Base-by-base conservation (phyloP, 1,284 basidiomycete species). In the Laetiporus sulphureus region DNA sequence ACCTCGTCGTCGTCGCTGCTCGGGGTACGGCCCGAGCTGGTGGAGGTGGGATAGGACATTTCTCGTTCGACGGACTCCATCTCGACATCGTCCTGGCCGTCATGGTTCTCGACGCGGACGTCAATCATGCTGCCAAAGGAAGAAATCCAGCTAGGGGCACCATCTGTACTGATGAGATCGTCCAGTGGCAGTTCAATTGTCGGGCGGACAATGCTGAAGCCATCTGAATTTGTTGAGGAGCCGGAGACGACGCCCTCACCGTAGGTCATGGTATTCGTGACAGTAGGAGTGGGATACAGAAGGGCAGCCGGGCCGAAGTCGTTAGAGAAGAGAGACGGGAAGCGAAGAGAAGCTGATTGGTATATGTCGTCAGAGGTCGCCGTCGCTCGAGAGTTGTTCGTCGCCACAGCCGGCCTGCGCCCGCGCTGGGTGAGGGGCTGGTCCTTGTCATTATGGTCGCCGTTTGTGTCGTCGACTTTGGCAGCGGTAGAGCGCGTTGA, bases 131-230 rank as follows among this genome's bases (percentile, higher is more conserved):
- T 50, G 37, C 47, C 52, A 37, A 46, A 49, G 21, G 44, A 49
- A n/a, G 54, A 48, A 32, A 59, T 56, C 63, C 64, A 66, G 43
- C 57, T 54, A 15, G 56, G 56, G 24, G 65, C 61, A 49, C 55
- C 60, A 51, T 66, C 64, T 19, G 63, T 58, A 51, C 69, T 70
- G 48, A 89, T 71, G 44, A 89, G 69, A 48, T 89, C 84, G 49
- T 89, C 85, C 19, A 89, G 72, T 7, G 80, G 79, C 23, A 89
- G 73, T 58, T 88, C 84, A 53, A 88, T 87, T 24, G 84, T 88
- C 0, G 86, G 86, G 10, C 84, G 77, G 13, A 72, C 59, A 47
- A 89, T 77, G 60, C 72, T 73, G 56, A 88, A 75, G n/a, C n/a
- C n/a, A 27, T 78, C 75, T 15, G 66, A 57, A 37, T 58, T 55